A percentile compares a stretch with the other conserved stretches of the same genome.
phyloP scores from a whole-genome alignment of 108 stramenopile genomes.

The Mediolabrus comicus region DNA sequence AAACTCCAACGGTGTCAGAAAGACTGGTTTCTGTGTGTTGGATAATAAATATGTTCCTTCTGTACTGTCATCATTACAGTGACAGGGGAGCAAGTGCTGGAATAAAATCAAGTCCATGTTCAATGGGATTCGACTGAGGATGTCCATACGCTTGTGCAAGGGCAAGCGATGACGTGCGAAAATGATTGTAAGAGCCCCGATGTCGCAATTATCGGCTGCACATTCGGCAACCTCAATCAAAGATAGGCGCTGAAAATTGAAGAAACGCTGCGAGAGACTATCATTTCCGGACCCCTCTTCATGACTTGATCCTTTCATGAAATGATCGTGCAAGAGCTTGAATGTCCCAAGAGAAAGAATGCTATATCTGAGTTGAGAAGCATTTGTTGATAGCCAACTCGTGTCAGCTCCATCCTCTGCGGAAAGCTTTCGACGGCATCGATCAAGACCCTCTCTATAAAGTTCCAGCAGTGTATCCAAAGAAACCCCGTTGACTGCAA shows the following conservation, averaged over 20 bases:
- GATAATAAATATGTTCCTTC: constrained; percentile 10
- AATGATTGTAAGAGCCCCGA: constrained; percentile 50
- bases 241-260: constrained; percentile 32
- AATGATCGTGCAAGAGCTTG: constrained; percentile 43
- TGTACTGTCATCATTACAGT: neutral
- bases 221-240: constrained; percentile 41
- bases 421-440: constrained; percentile 10
- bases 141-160: constrained; percentile 25
- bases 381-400: constrained; percentile 21
- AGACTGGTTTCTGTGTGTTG: neutral
- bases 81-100: constrained; percentile 60
- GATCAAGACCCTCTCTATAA: constrained; percentile 28
- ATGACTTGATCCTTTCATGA: constrained; percentile 4
- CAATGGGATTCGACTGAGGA: constrained; percentile 54
- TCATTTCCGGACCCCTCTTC: neutral
- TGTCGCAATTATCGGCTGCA: constrained; percentile 59
- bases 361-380: constrained; percentile 20
- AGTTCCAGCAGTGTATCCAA: constrained; percentile 21
- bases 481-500: neutral
- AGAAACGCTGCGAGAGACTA: constrained; percentile 31
- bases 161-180: constrained; percentile 51
- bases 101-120: constrained; percentile 43
- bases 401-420: constrained; percentile 5
- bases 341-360: constrained; percentile 55
- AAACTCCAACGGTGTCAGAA: constrained; percentile 38